These are phyloP conservation scores for Solanum tacnaense DNA, from an alignment of 257 asterid genomes.

Conservation along the genomic window DNA sequence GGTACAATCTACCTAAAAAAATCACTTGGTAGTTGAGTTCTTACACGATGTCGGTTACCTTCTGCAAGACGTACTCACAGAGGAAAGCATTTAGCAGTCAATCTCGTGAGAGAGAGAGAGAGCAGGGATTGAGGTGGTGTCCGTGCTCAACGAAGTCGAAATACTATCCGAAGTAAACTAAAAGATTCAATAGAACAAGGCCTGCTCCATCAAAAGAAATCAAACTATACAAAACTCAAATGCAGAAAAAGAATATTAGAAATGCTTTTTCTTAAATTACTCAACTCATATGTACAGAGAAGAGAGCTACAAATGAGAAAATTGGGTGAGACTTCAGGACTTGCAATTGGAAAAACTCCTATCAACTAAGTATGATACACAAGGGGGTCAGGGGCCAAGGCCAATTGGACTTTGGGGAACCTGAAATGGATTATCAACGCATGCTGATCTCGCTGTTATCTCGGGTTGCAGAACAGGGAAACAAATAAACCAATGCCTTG, in stretches of 20 bases:
- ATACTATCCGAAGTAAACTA: neutral
- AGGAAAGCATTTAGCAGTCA: neutral
- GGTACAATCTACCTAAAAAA: neutral
- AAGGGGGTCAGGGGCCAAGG: neutral
- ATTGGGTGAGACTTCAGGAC: neutral
- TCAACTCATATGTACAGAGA: slow-evolving; percentile 15
- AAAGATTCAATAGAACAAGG: neutral
- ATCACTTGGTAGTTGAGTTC: neutral
- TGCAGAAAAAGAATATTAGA: neutral
- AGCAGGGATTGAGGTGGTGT: neutral
- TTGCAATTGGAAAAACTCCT: slow-evolving; percentile 1
- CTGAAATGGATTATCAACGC: slow-evolving; percentile 16
- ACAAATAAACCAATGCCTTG: neutral
- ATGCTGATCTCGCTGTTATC: slow-evolving; percentile 1
- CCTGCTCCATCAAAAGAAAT: neutral
- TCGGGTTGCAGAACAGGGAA: neutral
- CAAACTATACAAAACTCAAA: neutral
- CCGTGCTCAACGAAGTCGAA: neutral
- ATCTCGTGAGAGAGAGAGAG: neutral
- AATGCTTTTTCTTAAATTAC: neutral
- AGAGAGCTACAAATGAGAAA: neutral
- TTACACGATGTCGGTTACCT: neutral
- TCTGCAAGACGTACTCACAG: neutral
- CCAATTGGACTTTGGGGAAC: slow-evolving; percentile 16
- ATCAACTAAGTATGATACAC: slow-evolving; percentile 17